Evolutionary conservation across 2,329 filamentous ascomycete genomes (phyloP).

Genomic region (Pyrenochaeta sp.): DNA sequence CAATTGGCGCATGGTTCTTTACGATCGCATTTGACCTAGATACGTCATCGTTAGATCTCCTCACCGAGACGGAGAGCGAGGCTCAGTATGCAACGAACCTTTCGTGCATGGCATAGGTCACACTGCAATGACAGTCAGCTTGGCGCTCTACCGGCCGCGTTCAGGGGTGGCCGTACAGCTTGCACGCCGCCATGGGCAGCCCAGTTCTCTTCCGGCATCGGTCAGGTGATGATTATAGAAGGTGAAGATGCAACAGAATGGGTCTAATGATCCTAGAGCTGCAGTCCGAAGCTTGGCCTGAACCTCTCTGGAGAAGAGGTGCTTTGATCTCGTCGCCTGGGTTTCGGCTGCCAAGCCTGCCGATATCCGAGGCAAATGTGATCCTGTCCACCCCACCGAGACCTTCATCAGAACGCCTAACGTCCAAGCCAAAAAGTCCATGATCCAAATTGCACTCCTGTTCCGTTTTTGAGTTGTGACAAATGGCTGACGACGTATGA

Average conservation of each 20-base stretch:
- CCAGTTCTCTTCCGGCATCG: conserved; percentile 46
- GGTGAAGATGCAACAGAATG: not conserved
- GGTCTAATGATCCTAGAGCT: not conserved
- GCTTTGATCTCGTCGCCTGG: not conserved
- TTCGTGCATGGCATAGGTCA: conserved; percentile 38
- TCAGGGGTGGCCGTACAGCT: conserved; percentile 12
- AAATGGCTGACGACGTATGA: too few species aligned
- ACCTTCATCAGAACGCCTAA: not conserved
- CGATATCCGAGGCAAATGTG: not conserved
- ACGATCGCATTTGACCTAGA: conserved; percentile 47
- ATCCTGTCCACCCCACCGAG: not conserved
- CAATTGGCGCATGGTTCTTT: conserved; percentile 46
- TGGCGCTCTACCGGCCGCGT: not conserved
- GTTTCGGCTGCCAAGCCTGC: not conserved
- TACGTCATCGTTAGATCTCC: not conserved
- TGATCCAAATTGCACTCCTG: not conserved
- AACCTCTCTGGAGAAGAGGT: not conserved
- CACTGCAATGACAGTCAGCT: conserved; percentile 14
- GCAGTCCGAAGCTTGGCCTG: not conserved
- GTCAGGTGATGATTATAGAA: not conserved
- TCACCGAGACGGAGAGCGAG: not conserved
- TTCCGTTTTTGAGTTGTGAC: too few species aligned
- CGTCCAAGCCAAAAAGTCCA: not conserved
- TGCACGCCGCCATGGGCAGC: conserved; percentile 39
- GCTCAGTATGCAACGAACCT: not conserved